Percentiles rank a stretch among this genome's conserved stretches.
Evolutionary conservation across 2,329 filamentous ascomycete species (phyloP).

Genomic region (Malbranchea cinnamomea): DNA sequence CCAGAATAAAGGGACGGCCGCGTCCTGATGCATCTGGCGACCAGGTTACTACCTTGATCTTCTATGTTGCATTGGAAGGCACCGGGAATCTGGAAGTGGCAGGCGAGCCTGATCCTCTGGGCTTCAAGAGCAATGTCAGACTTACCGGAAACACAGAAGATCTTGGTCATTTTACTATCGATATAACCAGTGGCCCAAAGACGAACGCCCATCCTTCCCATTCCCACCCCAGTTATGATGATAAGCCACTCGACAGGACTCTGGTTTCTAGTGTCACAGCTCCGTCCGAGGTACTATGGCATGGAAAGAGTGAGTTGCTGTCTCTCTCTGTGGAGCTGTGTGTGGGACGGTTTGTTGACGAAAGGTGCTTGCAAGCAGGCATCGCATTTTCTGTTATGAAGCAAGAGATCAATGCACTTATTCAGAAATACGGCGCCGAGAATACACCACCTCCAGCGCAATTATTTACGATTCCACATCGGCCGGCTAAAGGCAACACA

Average conservation of each 20-base stretch:
- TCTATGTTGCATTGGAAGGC: slow-evolving; percentile 72
- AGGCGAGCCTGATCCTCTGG: slow-evolving; percentile 36
- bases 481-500: slow-evolving; percentile 49
- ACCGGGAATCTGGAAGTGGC: slow-evolving; percentile 49
- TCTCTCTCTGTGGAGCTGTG: not conserved
- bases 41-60: slow-evolving; percentile 62
- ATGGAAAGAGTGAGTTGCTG: slow-evolving; percentile 50
- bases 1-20: slow-evolving; percentile 67
- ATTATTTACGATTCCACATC: slow-evolving; percentile 62
- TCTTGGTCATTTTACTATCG: slow-evolving; percentile 66
- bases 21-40: slow-evolving; percentile 51
- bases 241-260: slow-evolving; percentile 61
- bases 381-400: slow-evolving; percentile 51
- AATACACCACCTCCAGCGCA: slow-evolving; percentile 70
- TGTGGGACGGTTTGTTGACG: not conserved
- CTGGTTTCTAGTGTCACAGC: slow-evolving; percentile 57
- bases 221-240: slow-evolving; percentile 47
- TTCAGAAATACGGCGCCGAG: slow-evolving; percentile 45
- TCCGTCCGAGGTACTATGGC: slow-evolving; percentile 61
- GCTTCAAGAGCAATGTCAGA: slow-evolving; percentile 47
- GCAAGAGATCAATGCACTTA: slow-evolving; percentile 43
- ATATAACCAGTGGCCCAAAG: slow-evolving; percentile 55
- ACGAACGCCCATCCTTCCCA: slow-evolving; percentile 43
- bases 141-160: slow-evolving; percentile 55
- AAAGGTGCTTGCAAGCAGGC: slow-evolving; percentile 18